Base-by-base conservation (phyloP, 2,329 filamentous ascomycete species). In the Ciborinia camelliae region DNA sequence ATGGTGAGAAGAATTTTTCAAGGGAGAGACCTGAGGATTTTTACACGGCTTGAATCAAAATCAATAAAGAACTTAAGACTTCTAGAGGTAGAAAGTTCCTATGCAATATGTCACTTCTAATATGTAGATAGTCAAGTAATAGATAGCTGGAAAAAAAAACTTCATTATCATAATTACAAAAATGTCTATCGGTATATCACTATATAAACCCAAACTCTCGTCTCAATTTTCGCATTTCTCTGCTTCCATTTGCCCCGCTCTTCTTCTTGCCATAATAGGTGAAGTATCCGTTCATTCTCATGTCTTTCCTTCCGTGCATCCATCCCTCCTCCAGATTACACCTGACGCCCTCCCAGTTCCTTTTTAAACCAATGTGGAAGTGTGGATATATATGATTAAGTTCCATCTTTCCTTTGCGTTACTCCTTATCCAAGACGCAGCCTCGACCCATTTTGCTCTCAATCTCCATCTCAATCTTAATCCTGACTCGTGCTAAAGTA, bases 401-500 rank as follows among this genome's bases (percentile, higher is more conserved):
- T 50, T n/a, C 10, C 30, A 35, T 37, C 58, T 45, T 20, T 8
- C 41, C 4, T n/a, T n/a, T n/a, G n/a, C n/a, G n/a, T n/a, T n/a
- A n/a, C n/a, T n/a, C n/a, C n/a, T n/a, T n/a, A n/a, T n/a, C n/a
- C n/a, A n/a, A n/a, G n/a, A n/a, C n/a, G n/a, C n/a, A n/a, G n/a
- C 7, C 14, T 20, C 39, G 4, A 15, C 20, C 18, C 20, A 8
- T 26, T 23, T 4, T 20, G 37, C 23, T 14, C 45, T 26, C 10
- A 4, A 9, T 26, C n/a, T 18, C 32, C 8, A n/a, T 10, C 52
- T 3, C 37, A 28, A 6, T 12, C 35, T 14, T 63, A 75, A 62
- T 74, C 72, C 4, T 73, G 72, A 58, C 73, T 74, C 8, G 73
- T 74, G 68, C 73, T 75, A 50, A 98, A 99, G 78, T 98, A 96